Percentiles rank a stretch among this genome's conserved stretches.
phyloP scores from a whole-genome alignment of 345 rosid genomes.

The Erodium maritimum region DNA sequence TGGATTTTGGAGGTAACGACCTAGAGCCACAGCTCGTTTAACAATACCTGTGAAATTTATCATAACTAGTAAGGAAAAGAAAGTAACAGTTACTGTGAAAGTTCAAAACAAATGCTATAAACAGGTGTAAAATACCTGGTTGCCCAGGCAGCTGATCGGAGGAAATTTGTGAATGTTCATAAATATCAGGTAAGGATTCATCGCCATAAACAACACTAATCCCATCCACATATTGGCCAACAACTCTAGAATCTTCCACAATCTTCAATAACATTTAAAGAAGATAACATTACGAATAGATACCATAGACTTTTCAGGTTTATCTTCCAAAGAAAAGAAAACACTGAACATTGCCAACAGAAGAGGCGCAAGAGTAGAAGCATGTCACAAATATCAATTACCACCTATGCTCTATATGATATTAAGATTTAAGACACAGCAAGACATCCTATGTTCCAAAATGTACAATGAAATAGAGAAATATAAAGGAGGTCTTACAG shows the following conservation, averaged over 20 bases:
- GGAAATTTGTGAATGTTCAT: conserved; percentile 88
- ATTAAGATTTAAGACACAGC: too few species aligned
- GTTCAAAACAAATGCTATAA: not conserved
- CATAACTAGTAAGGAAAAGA: conserved; percentile 3
- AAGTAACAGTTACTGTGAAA: not conserved
- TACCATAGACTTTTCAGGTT: too few species aligned
- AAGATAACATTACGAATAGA: too few species aligned
- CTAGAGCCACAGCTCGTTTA: conserved; percentile 89
- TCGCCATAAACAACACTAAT: conserved; percentile 82
- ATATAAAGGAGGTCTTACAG: too few species aligned
- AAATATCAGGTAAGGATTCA: conserved; percentile 80
- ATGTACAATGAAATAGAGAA: too few species aligned
- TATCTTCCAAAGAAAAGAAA: too few species aligned
- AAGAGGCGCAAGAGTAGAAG: too few species aligned
- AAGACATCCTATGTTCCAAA: too few species aligned
- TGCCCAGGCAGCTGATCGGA: conserved; percentile 83
- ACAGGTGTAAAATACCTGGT: conserved; percentile 28
- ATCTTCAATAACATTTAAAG: too few species aligned
- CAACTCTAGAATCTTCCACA: conserved; percentile 94
- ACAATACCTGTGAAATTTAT: conserved; percentile 44
- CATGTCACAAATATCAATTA: too few species aligned
- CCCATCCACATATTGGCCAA: conserved; percentile 94
- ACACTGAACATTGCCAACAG: too few species aligned
- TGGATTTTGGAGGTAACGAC: conserved; percentile 95
- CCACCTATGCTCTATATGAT: too few species aligned